These are phyloP conservation scores for Globisporangium iwayamae DNA, from an alignment of 352 stramenopile species.

Conservation along the genomic window DNA sequence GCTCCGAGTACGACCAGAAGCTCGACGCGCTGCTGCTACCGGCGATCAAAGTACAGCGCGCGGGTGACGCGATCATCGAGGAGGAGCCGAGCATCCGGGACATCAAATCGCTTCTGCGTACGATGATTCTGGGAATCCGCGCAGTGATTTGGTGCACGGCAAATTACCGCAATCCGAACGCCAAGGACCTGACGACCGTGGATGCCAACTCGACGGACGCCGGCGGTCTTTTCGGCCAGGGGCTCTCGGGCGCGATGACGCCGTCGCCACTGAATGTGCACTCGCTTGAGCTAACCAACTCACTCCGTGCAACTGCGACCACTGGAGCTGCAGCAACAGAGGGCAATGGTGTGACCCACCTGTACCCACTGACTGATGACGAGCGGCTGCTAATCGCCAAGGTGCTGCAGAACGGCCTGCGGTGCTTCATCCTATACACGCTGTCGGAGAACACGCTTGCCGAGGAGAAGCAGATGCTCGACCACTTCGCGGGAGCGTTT, in stretches of 20 bases:
- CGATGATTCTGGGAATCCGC: conserved; percentile 97
- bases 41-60: conserved; percentile 42
- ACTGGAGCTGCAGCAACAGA: conserved; percentile 3
- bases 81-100: conserved; percentile 85
- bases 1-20: conserved; percentile 72
- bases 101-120: conserved; percentile 92
- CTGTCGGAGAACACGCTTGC: conserved; percentile 82
- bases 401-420: conserved; percentile 91
- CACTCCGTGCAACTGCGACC: conserved; percentile 4
- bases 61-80: conserved; percentile 53
- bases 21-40: conserved; percentile 60
- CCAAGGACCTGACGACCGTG: conserved; percentile 77
- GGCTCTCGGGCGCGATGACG: conserved; percentile 12
- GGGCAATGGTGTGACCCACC: conserved; percentile 28
- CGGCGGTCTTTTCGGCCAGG: conserved; percentile 8
- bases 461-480: conserved; percentile 94
- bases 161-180: conserved; percentile 89
- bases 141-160: conserved; percentile 98
- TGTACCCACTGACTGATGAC: conserved; percentile 89
- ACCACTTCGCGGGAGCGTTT: conserved; percentile 96
- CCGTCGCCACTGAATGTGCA: conserved; percentile 18
- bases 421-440: conserved; percentile 93
- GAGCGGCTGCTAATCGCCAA: conserved; percentile 92
- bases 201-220: conserved; percentile 47
- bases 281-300: conserved; percentile 12